These are phyloP conservation scores for Plasmodium ovale DNA, from an alignment of 169 alveolate species.

Conservation along the genomic window DNA sequence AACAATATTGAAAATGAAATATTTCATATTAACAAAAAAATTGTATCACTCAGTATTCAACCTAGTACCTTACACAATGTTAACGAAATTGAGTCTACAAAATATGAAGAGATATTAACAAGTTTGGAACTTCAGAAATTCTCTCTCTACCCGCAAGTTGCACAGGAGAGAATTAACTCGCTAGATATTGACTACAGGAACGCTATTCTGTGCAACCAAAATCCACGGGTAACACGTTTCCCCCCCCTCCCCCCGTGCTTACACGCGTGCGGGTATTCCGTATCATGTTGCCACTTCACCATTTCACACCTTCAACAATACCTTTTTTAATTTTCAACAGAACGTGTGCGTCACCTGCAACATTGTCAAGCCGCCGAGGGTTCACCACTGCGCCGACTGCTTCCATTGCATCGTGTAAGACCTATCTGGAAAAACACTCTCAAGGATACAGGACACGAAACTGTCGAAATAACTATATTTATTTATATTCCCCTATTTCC, in stretches of 20 bases:
- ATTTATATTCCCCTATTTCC: background rate
- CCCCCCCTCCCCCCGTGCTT: background rate
- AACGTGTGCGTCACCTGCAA: conserved; percentile 91
- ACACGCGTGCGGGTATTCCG: conserved; percentile 9
- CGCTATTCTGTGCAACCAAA: conserved; percentile 41
- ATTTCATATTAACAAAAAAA: conserved; percentile 34
- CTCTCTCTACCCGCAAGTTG: conserved; percentile 36
- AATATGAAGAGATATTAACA: conserved; percentile 17
- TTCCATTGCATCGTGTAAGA: conserved; percentile 87
- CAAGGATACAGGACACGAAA: conserved; percentile 3
- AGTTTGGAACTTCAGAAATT: conserved; percentile 22
- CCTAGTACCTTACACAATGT: background rate
- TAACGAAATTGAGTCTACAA: background rate
- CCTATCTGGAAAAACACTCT: too few relatives aligned
- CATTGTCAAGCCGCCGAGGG: conserved; percentile 83
- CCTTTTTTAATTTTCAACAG: conserved; percentile 35
- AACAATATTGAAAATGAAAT: conserved; percentile 47
- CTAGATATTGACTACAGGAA: conserved; percentile 50
- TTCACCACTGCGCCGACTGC: conserved; percentile 90
- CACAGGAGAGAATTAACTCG: conserved; percentile 54
- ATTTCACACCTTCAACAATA: conserved; percentile 44
- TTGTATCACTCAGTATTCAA: background rate
- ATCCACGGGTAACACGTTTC: conserved; percentile 23
- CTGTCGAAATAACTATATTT: background rate
- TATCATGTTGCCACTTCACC: background rate